Evolutionary conservation across 2,329 filamentous ascomycete species (phyloP).

Genomic region (Parastagonospora avenae): DNA sequence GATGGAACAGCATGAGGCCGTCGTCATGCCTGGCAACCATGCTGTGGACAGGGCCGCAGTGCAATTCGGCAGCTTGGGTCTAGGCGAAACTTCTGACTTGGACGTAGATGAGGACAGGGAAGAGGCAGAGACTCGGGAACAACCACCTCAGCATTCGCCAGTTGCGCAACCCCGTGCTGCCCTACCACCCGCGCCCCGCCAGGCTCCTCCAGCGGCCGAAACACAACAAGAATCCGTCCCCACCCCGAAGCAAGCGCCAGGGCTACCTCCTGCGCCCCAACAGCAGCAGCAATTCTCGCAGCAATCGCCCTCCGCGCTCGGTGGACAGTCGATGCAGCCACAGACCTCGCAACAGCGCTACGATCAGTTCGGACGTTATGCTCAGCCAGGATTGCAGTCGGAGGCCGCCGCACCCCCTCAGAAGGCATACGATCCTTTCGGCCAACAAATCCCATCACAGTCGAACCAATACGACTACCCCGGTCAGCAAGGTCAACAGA

Average conservation of each 20-base stretch:
- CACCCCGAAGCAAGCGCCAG: conserved; percentile 65
- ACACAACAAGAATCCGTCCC: conserved; percentile 48
- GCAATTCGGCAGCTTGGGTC: conserved; percentile 93
- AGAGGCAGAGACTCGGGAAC: conserved; percentile 90
- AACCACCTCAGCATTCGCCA: conserved; percentile 92
- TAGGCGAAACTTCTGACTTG: conserved; percentile 71
- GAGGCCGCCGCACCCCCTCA: conserved; percentile 67
- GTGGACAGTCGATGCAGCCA: conserved; percentile 60
- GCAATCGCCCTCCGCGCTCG: conserved; percentile 54
- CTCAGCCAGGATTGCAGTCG: conserved; percentile 62
- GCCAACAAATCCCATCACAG: conserved; percentile 67
- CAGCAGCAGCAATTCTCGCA: conserved; percentile 49
- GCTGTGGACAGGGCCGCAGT: conserved; percentile 91
- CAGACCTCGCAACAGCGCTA: conserved; percentile 54
- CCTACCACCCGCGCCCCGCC: conserved; percentile 72
- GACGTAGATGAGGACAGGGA: conserved; percentile 95
- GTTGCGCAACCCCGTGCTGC: conserved; percentile 83
- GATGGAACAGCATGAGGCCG: conserved; percentile 93
- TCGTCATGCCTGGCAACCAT: conserved; percentile 97
- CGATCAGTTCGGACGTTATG: conserved; percentile 74
- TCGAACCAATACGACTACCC: conserved; percentile 55
- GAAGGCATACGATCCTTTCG: conserved; percentile 88
- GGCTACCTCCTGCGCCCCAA: conserved; percentile 65
- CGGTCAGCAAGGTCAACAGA: conserved; percentile 46
- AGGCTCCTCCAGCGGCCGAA: conserved; percentile 49